phyloP scores from a whole-genome alignment of 768 basidiomycete genomes.

The Lentinula aciculospora region DNA sequence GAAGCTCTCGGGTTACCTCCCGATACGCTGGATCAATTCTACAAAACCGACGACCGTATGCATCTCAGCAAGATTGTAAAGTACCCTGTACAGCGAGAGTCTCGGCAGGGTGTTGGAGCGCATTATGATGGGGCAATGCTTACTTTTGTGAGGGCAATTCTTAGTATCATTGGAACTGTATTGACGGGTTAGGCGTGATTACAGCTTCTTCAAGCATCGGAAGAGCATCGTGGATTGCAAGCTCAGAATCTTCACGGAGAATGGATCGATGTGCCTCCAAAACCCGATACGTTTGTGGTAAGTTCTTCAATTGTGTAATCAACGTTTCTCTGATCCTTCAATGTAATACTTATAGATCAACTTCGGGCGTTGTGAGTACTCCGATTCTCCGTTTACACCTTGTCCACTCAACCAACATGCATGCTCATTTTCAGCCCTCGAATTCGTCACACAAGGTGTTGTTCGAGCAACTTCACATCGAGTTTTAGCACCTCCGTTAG shows the following conservation, averaged over 20 bases:
- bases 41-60: constrained; percentile 38
- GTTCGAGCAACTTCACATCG: constrained; percentile 7
- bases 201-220: constrained; percentile 50
- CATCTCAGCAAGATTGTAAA: constrained; percentile 33
- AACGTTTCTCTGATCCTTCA: constrained; percentile 29
- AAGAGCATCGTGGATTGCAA: constrained; percentile 45
- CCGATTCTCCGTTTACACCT: neutral
- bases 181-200: neutral
- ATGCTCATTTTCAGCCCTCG: constrained; percentile 1
- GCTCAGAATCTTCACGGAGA: constrained; percentile 50
- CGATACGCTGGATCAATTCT: constrained; percentile 37
- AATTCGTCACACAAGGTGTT: constrained; percentile 6
- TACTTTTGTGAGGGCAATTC: neutral
- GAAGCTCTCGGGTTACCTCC: constrained; percentile 42
- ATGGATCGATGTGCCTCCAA: constrained; percentile 53
- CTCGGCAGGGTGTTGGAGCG: constrained; percentile 10
- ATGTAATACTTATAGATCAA: constrained; percentile 44
- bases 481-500: constrained; percentile 1
- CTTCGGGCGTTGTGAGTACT: constrained; percentile 19
- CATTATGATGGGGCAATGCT: constrained; percentile 6
- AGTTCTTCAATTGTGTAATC: constrained; percentile 41
- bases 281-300: constrained; percentile 49
- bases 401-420: neutral
- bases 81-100: constrained; percentile 35
- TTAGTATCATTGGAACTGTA: neutral